Evolutionary conservation across 2,329 filamentous ascomycete genomes (phyloP).

Genomic region (Penicillium sp.): DNA sequence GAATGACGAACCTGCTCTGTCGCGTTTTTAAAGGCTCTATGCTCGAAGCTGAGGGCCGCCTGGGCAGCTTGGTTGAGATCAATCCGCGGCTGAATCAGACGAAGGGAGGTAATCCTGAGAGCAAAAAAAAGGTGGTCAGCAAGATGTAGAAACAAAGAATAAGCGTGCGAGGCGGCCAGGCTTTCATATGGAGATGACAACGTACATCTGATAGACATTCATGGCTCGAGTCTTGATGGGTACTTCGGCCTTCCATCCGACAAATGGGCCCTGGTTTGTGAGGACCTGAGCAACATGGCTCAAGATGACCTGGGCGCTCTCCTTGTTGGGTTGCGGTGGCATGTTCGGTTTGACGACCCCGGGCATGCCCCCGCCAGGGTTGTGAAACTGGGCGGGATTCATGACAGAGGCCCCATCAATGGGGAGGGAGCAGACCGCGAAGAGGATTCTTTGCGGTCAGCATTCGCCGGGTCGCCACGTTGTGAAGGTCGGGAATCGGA

Average conservation of each 20-base stretch:
- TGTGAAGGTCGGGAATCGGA: neutral
- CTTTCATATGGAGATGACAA: conserved; percentile 10
- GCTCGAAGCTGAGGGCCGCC: conserved; percentile 50
- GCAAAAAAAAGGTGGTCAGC: conserved; percentile 12
- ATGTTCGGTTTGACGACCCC: conserved; percentile 38
- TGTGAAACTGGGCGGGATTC: conserved; percentile 48
- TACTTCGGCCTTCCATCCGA: conserved; percentile 51
- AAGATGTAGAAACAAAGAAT: neutral
- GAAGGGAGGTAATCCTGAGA: conserved; percentile 50
- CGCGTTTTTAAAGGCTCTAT: conserved; percentile 49
- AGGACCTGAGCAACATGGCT: conserved; percentile 45
- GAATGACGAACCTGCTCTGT: conserved; percentile 35
- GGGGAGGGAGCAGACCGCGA: conserved; percentile 42
- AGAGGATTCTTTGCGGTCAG: conserved; percentile 34
- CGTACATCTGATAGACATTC: conserved; percentile 51
- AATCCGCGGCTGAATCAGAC: conserved; percentile 49
- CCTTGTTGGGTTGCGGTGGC: conserved; percentile 37
- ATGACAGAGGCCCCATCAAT: conserved; percentile 45
- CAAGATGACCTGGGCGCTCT: conserved; percentile 43
- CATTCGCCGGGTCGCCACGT: conserved; percentile 36
- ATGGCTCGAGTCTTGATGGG: conserved; percentile 43
- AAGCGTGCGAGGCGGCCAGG: neutral
- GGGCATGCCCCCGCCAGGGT: conserved; percentile 41
- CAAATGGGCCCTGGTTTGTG: conserved; percentile 47
- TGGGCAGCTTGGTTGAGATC: conserved; percentile 43